phyloP scores from a whole-genome alignment of 2,329 filamentous ascomycete species.

The Cadophora malorum region DNA sequence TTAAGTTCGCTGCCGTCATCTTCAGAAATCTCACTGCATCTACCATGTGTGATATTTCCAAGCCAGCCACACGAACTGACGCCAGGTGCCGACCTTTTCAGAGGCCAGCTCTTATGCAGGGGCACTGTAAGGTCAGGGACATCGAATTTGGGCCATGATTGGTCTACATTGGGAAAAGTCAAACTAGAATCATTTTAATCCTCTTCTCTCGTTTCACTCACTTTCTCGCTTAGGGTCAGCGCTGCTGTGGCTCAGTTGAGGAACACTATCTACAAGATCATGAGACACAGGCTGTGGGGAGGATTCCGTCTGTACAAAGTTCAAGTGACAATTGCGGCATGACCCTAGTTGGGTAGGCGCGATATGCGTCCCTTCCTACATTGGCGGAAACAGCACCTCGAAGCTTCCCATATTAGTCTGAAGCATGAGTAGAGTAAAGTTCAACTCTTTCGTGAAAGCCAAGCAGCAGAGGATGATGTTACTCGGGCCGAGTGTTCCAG shows the following conservation, averaged over 20 bases:
- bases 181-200: neutral
- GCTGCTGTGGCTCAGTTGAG: neutral
- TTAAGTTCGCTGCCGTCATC: constrained; percentile 26
- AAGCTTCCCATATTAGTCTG: neutral
- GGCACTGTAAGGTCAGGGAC: constrained; percentile 19
- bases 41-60: neutral
- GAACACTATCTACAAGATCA: neutral
- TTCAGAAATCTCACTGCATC: constrained; percentile 16
- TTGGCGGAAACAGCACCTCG: neutral
- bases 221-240: neutral
- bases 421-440: neutral
- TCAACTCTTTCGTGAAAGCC: neutral
- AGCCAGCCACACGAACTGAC: neutral
- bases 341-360: neutral
- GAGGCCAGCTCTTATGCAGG: constrained; percentile 31
- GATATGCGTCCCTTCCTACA: neutral
- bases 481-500: neutral
- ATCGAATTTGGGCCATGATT: neutral
- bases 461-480: neutral
- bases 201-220: neutral
- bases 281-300: neutral
- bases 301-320: too few relatives aligned
- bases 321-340: neutral
- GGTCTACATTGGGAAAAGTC: neutral
- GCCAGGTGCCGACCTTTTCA: constrained; percentile 12